Base-by-base conservation (phyloP, 1,139 yeast species). In the Yamadazyma sp. region DNA sequence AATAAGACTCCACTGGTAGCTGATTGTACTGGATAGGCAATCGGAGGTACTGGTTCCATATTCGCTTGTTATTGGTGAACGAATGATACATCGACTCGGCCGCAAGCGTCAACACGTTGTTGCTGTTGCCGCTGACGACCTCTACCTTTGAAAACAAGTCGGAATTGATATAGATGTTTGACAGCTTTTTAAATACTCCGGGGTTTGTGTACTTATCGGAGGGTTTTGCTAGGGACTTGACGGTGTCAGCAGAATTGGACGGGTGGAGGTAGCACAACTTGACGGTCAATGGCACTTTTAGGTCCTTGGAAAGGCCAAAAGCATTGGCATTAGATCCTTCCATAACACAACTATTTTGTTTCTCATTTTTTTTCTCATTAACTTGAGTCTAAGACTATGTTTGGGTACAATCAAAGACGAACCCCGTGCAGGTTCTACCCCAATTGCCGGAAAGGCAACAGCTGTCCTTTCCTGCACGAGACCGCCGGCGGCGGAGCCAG, bases 231-330 rank as follows among this genome's bases (percentile, higher is more conserved):
- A 70, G 57, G n/a, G 52, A 57, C 5, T 57, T 44, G 18, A 53
- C 45, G 25, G 57, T 53, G 17, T 44, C 43, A 31, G 50, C 50
- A 25, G 49, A 43, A 37, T 52, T 51, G n/a, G 56, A 42, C 6
- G 59, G 50, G 38, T 61, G 62, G 2, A 72, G 56, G 38, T 57
- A 56, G 54, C 72, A 65, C 17, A 68, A 47, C 40, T 67, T 69
- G 31, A 70, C 50, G 8, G 54, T 46, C 12, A 70, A 54, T 0
- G 87, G 87, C 2, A 73, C 59, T 22, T 74, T 68, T 17, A 89
- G 61, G 53, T 88, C 95, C 48, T 82, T 81, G 2, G 95, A 83
- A 8, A 84, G 72, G 37, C 88, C 88, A 59, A 86, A 87, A 1
- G 89, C 78, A 30, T 78, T 72, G 27, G 77, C 35, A 26, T 41